Percentiles rank a stretch among this genome's conserved stretches.
Conservation (phyloP, 2,329 filamentous ascomycete species). For the Emmonsia crescens region DNA sequence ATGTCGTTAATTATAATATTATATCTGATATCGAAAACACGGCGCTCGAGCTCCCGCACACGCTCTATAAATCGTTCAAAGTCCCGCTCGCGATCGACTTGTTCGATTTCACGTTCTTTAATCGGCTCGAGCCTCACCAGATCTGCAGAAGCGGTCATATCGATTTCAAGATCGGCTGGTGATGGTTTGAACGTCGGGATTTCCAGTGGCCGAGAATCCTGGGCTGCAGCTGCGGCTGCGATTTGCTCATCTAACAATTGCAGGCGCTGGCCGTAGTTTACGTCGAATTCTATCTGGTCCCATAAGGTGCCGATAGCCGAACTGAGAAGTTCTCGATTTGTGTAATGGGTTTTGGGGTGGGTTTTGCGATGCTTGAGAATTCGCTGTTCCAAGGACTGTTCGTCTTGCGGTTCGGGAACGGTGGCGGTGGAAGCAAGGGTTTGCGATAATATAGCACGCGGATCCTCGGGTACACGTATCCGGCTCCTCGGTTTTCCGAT, state of each 20-base stretch:
- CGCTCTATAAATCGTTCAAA: neutral
- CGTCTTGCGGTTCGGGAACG: neutral
- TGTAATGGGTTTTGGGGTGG: neutral
- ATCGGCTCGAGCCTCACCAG: neutral
- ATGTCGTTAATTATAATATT: neutral
- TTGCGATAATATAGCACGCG: neutral
- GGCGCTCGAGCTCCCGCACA: neutral
- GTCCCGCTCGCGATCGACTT: neutral
- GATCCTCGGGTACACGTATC: neutral
- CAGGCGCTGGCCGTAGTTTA: neutral
- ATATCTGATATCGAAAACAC: neutral
- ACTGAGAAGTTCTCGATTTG: neutral
- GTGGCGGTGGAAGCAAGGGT: neutral
- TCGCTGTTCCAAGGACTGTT: neutral
- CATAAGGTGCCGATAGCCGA: neutral
- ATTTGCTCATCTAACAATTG: neutral
- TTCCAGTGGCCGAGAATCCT: neutral
- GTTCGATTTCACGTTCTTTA: neutral
- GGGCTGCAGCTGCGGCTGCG: neutral
- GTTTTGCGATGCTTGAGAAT: neutral
- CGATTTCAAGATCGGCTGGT: neutral
- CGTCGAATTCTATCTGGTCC: neutral
- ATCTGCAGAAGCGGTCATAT: neutral
- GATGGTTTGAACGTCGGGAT: neutral
- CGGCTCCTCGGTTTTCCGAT: neutral